Evolutionary conservation across 2,329 filamentous ascomycete genomes (phyloP).

Genomic region (Microcyclospora pomicola): DNA sequence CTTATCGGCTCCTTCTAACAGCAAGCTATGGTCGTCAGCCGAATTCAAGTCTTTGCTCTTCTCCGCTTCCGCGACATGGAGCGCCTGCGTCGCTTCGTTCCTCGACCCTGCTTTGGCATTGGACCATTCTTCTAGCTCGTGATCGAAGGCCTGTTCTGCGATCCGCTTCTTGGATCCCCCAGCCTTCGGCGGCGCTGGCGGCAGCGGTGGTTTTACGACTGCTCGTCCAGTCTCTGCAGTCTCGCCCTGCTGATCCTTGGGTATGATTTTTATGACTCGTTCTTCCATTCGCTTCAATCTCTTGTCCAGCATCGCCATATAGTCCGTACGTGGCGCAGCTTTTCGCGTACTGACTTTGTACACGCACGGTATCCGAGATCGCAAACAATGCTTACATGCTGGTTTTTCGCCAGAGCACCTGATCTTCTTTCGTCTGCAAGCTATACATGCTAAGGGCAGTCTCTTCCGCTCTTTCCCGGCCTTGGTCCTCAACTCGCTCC

Average conservation of each 20-base stretch:
- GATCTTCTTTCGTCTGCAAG: slow-evolving; percentile 93
- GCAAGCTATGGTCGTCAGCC: slow-evolving; percentile 58
- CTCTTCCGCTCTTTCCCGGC: slow-evolving; percentile 93
- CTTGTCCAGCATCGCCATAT: slow-evolving; percentile 98
- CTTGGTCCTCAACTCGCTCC: slow-evolving; percentile 42
- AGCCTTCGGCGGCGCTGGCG: slow-evolving; percentile 40
- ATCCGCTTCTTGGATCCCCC: slow-evolving; percentile 56
- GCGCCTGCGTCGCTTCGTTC: slow-evolving; percentile 10
- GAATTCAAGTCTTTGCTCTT: slow-evolving; percentile 30
- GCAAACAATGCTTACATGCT: slow-evolving; percentile 87
- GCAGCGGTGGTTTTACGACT: slow-evolving; percentile 67
- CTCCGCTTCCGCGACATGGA: slow-evolving; percentile 8
- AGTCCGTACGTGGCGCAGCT: slow-evolving; percentile 85
- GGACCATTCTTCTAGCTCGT: slow-evolving; percentile 74
- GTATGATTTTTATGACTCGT: slow-evolving; percentile 87
- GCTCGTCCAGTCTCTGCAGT: slow-evolving; percentile 59
- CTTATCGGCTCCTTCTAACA: slow-evolving; percentile 69
- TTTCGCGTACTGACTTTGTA: slow-evolving; percentile 96
- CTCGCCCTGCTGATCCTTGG: slow-evolving; percentile 65
- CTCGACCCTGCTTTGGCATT: slow-evolving; percentile 22
- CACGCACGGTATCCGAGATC: slow-evolving; percentile 86
- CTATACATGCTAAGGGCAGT: slow-evolving; percentile 84
- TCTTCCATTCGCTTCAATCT: slow-evolving; percentile 95
- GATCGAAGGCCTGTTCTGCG: slow-evolving; percentile 75
- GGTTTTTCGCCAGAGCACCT: slow-evolving; percentile 95